Percentiles rank a stretch among this genome's conserved stretches.
phyloP scores from a whole-genome alignment of 2,329 filamentous ascomycete species.

The Aspergillus alliaceus region DNA sequence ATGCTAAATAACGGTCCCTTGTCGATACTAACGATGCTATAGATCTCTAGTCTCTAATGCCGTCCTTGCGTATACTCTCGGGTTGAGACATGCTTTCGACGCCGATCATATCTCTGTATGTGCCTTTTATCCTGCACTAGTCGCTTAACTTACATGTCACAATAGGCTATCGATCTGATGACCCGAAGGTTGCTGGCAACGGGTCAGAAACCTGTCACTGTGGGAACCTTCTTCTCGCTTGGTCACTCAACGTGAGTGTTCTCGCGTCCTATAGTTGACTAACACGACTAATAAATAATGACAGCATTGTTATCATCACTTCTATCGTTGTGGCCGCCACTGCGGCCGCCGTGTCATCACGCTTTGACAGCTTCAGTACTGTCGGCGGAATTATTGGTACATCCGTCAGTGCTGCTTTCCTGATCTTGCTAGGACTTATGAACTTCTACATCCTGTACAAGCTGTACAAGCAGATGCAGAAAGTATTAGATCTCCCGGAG shows the following conservation, averaged over 20 bases:
- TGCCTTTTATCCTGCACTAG: too few relatives aligned
- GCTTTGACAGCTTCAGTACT: slow-evolving; percentile 76
- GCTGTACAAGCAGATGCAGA: slow-evolving; percentile 67
- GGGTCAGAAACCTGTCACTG: slow-evolving; percentile 82
- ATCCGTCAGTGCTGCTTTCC: slow-evolving; percentile 77
- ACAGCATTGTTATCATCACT: slow-evolving; percentile 77
- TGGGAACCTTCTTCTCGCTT: slow-evolving; percentile 91
- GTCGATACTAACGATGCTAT: neutral
- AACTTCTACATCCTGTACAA: slow-evolving; percentile 85
- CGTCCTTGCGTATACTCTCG: slow-evolving; percentile 82
- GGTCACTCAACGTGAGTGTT: slow-evolving; percentile 73
- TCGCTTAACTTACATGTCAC: neutral
- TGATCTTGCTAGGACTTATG: slow-evolving; percentile 77
- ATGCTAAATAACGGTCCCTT: neutral
- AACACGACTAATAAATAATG: neutral
- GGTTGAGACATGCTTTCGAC: slow-evolving; percentile 90
- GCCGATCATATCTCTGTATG: slow-evolving; percentile 79
- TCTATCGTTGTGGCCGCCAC: slow-evolving; percentile 91
- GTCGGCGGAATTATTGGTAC: slow-evolving; percentile 89
- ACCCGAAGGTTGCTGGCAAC: slow-evolving; percentile 84
- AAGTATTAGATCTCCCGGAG: slow-evolving; percentile 54
- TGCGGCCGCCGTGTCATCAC: slow-evolving; percentile 74
- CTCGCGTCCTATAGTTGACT: neutral
- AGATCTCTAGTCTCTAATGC: slow-evolving; percentile 73
- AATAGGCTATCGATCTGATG: slow-evolving; percentile 84